A percentile compares a stretch with the other conserved stretches of the same genome.
These are phyloP conservation scores for Escallonia rubra DNA, from an alignment of 129 eudicot species.

Conservation along the genomic window DNA sequence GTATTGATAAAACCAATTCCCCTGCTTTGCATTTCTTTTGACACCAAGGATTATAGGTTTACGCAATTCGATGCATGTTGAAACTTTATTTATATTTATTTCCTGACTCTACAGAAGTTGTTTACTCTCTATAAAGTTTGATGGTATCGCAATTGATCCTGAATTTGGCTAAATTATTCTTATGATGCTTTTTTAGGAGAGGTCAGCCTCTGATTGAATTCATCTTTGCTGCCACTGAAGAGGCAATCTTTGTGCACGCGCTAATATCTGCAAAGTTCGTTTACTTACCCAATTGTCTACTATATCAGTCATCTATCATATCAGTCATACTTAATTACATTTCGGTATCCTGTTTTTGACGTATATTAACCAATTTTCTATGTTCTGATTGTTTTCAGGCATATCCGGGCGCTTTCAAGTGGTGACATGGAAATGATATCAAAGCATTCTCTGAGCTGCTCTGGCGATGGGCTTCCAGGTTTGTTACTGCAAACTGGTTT, in stretches of 20 bases:
- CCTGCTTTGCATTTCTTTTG: too few species aligned
- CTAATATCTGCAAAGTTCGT: slow-evolving; percentile 87
- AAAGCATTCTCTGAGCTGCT: slow-evolving; percentile 47
- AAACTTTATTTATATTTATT: too few species aligned
- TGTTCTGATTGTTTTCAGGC: slow-evolving; percentile 43
- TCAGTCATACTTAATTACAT: background rate
- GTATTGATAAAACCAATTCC: too few species aligned
- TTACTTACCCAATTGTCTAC: background rate
- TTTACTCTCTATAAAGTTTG: background rate
- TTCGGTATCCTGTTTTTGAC: background rate
- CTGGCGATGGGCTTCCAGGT: slow-evolving; percentile 69
- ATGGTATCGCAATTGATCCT: background rate
- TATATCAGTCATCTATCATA: background rate
- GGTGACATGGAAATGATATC: slow-evolving; percentile 65
- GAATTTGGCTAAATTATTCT: slow-evolving; percentile 11
- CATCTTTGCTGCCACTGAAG: slow-evolving; percentile 88
- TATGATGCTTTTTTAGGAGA: slow-evolving; percentile 53
- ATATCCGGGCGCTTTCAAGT: slow-evolving; percentile 71
- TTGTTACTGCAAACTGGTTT: slow-evolving; percentile 5
- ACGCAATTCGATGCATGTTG: too few species aligned
- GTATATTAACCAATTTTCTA: too few species aligned
- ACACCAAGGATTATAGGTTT: too few species aligned
- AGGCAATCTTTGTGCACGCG: slow-evolving; percentile 82
- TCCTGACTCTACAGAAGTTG: background rate
- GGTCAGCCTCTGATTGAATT: slow-evolving; percentile 93